These are phyloP conservation scores for Apiotrichum akiyoshidainum DNA, from an alignment of 1,284 basidiomycete genomes.

Conservation along the genomic window DNA sequence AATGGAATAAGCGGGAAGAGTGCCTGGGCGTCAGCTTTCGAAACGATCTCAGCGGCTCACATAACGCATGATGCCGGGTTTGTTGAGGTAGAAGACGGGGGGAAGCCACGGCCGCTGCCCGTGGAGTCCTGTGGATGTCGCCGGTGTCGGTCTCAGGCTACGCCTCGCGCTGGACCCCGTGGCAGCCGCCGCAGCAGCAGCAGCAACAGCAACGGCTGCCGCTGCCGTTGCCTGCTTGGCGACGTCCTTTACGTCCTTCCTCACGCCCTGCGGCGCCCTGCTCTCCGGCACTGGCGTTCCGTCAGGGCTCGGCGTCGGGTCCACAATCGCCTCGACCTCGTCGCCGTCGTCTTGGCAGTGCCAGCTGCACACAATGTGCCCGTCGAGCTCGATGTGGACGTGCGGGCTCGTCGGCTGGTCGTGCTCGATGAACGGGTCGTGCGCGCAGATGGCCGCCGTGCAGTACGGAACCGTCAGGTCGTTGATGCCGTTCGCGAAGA, in stretches of 20 bases:
- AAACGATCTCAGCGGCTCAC: constrained; percentile 18
- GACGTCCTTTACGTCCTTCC: too few species aligned
- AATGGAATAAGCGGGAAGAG: constrained; percentile 33
- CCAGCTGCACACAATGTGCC: constrained; percentile 24
- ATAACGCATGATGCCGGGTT: constrained; percentile 35
- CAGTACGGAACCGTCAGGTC: constrained; percentile 80
- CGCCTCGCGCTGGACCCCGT: too few species aligned
- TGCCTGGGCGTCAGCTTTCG: constrained; percentile 18
- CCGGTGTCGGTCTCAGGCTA: constrained; percentile 6
- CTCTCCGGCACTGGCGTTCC: not conserved
- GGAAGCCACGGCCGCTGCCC: constrained; percentile 27
- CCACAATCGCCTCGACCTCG: constrained; percentile 23
- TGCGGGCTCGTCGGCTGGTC: constrained; percentile 29
- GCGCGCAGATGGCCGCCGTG: constrained; percentile 67
- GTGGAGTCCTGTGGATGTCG: not conserved
- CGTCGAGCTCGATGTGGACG: constrained; percentile 59
- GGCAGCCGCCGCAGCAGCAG: not conserved
- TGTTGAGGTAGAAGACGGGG: constrained; percentile 32
- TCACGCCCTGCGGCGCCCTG: too few species aligned
- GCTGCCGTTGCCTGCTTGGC: not conserved
- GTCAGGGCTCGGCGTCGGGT: not conserved
- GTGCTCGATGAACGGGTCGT: constrained; percentile 66
- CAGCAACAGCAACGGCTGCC: not conserved
- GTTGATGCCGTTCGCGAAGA: constrained; percentile 83
- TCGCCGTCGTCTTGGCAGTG: constrained; percentile 22